Base-by-base conservation (phyloP, 2,329 filamentous ascomycete genomes). In the Akanthomyces uredinophilus region DNA sequence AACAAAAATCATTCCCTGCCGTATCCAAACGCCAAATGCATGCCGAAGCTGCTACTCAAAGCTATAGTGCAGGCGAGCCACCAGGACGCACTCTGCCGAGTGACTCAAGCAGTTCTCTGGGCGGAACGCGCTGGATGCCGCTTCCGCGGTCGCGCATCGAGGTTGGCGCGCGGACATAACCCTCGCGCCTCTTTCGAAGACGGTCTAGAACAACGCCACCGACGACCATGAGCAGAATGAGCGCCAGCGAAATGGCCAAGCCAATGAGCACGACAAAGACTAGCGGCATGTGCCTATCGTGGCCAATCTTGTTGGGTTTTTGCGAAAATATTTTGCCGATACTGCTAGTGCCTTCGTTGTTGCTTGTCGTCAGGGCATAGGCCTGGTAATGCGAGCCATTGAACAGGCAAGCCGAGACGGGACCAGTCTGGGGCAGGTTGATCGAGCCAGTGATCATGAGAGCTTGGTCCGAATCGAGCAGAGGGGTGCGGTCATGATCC, bases 391-490 rank as follows among this genome's bases (percentile, higher is more conserved):
- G 78, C 13, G 87, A 91, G 68, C 95, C 95, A 70, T 98, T 91
- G 78, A 90, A 99, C 32, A 97, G 79, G 8, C 88, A 94, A 10
- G 91, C 92, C 16, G 94, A 96, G 6, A 89, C 91, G 62, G 87
- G 88, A 63, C 94, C 93, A 71, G 92, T 92, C 54, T 79, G 78
- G 0, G 89, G 85, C 20, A 98, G 81, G 66, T 86, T 83, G 67
- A 99, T 85, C 59, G 89, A 85, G 44, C 95, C 95, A n/a, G 91
- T 91, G 55, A 98, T 79, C 75, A 99, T 83, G 41, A 99, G 83
- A 4, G 86, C 83, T 72, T 95, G 86, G 65, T 86, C 80, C 20
- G 82, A 75, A 57, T 86, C 81, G 18, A 99, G 76, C 7, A 92
- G 78, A 43, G 83, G 75, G 2, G 83, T 86, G 16, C 80, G 75